A percentile compares a stretch with the other conserved stretches of the same genome.
Evolutionary conservation across 83 land plant species (phyloP).

Genomic region (Diphasiastrum complanatum): DNA sequence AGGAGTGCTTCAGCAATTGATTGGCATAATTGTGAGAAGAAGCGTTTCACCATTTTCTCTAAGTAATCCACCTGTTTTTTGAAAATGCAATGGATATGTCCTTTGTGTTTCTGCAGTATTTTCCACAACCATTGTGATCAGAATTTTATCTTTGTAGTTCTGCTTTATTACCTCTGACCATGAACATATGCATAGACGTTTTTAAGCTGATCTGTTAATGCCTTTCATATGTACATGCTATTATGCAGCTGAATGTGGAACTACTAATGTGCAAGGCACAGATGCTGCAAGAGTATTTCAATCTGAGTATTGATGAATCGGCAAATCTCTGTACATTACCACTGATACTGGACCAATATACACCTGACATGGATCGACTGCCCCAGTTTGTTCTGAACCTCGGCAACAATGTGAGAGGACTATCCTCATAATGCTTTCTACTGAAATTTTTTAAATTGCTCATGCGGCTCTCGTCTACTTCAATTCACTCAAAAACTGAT

Average conservation of each 20-base stretch:
- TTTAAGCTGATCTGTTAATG: too few species aligned
- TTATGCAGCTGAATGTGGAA: conserved; percentile 59
- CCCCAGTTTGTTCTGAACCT: conserved; percentile 72
- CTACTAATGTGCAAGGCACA: conserved; percentile 58
- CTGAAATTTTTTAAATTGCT: neutral
- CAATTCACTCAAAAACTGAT: neutral
- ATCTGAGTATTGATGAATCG: conserved; percentile 52
- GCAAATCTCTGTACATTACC: conserved; percentile 78
- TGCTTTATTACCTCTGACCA: too few species aligned
- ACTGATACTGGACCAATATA: conserved; percentile 80
- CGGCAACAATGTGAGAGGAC: conserved; percentile 79
- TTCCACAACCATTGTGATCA: too few species aligned
- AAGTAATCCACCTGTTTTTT: too few species aligned
- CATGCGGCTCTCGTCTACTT: too few species aligned
- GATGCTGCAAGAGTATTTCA: conserved; percentile 70
- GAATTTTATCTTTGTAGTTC: too few species aligned
- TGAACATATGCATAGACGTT: too few species aligned
- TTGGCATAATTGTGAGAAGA: too few species aligned
- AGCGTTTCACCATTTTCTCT: too few species aligned
- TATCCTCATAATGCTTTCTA: neutral
- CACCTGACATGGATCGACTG: conserved; percentile 94
- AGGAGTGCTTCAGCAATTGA: too few species aligned
- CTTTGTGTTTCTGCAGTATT: too few species aligned
- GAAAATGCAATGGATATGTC: too few species aligned
- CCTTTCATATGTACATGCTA: conserved; percentile 8